Conservation (phyloP, 169 alveolate species). For the Plasmodium berghei region DNA sequence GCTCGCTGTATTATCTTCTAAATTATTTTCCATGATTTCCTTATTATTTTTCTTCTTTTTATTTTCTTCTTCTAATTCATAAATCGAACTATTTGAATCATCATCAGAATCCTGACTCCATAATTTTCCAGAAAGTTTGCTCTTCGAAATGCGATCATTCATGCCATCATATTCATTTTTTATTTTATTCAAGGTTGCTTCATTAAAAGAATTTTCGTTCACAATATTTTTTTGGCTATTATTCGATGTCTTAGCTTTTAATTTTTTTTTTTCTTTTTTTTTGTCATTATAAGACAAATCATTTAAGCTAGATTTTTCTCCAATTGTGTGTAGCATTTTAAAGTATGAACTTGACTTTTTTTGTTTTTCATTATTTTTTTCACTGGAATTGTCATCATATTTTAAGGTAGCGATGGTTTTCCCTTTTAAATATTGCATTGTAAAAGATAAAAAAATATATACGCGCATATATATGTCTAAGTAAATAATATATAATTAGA, state of each 20-base stretch:
- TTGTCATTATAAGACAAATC: constrained; percentile 14
- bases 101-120: background rate
- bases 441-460: background rate
- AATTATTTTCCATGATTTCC: background rate
- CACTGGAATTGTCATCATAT: constrained; percentile 12
- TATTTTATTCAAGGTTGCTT: background rate
- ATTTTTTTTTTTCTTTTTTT: constrained; percentile 1
- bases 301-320: background rate
- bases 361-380: background rate
- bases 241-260: constrained; percentile 20
- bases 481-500: background rate
- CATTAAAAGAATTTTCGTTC: background rate
- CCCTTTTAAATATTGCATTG: constrained; percentile 34
- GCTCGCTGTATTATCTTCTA: background rate
- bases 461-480: background rate
- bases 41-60: background rate
- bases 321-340: constrained; percentile 25
- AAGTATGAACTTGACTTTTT: background rate
- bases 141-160: background rate
- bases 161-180: background rate
- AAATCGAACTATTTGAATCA: background rate
- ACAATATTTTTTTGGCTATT: constrained; percentile 1
- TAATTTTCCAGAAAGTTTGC: background rate
- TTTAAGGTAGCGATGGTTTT: constrained; percentile 33
- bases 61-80: background rate